These are phyloP conservation scores for Gossypium thurberi DNA, from an alignment of 345 rosid species.

Conservation along the genomic window DNA sequence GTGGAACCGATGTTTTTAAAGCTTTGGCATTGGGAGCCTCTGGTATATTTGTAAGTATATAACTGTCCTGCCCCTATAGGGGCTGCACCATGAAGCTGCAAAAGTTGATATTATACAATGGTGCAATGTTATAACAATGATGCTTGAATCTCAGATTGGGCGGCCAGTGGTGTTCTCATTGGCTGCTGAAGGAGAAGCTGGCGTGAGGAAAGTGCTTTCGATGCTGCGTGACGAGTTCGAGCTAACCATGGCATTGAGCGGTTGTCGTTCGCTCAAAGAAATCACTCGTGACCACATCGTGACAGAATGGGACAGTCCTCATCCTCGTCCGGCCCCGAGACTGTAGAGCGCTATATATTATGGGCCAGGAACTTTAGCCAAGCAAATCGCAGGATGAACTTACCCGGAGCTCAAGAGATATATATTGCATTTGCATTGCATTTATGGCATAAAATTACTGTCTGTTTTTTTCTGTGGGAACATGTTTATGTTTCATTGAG, in stretches of 20 bases:
- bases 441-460: not conserved
- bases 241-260: constrained; percentile 85
- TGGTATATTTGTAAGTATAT: constrained; percentile 70
- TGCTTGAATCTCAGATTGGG: constrained; percentile 51
- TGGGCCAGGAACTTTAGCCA: not conserved
- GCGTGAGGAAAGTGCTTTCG: constrained; percentile 64
- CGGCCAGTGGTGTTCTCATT: constrained; percentile 81
- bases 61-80: not conserved
- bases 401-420: not conserved
- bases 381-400: not conserved
- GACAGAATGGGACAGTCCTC: constrained; percentile 67
- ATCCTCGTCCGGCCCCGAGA: constrained; percentile 27
- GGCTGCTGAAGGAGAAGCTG: constrained; percentile 84
- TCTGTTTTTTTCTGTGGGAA: constrained; percentile 12
- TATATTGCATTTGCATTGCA: not conserved
- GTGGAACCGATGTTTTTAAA: constrained; percentile 93
- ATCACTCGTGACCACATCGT: constrained; percentile 69
- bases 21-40: constrained; percentile 93
- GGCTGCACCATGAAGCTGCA: not conserved
- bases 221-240: constrained; percentile 87
- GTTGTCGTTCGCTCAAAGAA: constrained; percentile 79
- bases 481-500: constrained; percentile 6
- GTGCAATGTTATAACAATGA: not conserved
- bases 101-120: not conserved
- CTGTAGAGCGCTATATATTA: constrained; percentile 22